Percentiles rank a stretch among this genome's conserved stretches.
phyloP scores from a whole-genome alignment of 2,329 filamentous ascomycete species.

The Arthrobotrys sinensis region DNA sequence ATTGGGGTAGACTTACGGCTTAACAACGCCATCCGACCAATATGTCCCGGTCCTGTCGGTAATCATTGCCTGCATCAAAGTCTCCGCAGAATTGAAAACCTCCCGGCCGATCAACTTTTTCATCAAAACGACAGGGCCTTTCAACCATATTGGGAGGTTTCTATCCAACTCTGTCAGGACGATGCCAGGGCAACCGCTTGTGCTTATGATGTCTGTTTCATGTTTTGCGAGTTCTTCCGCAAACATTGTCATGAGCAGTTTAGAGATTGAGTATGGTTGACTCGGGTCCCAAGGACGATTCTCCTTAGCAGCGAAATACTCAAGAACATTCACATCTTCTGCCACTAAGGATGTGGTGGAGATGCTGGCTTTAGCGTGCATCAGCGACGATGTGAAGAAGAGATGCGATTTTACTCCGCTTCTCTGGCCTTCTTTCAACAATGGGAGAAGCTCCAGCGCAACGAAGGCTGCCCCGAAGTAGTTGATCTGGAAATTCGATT shows the following conservation, averaged over 20 bases:
- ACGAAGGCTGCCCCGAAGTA: constrained; percentile 73
- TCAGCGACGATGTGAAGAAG: constrained; percentile 26
- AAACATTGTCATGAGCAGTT: constrained; percentile 37
- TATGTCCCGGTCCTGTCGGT: constrained; percentile 44
- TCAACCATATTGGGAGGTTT: constrained; percentile 33
- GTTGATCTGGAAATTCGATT: constrained; percentile 74
- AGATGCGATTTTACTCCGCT: constrained; percentile 25
- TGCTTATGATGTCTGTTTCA: constrained; percentile 25
- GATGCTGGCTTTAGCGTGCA: constrained; percentile 17
- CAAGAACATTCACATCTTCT: constrained; percentile 31
- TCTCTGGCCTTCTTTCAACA: constrained; percentile 38
- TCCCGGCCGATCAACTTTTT: constrained; percentile 31
- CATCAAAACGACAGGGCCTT: constrained; percentile 23
- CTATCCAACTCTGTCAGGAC: constrained; percentile 42
- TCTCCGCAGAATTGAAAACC: constrained; percentile 26
- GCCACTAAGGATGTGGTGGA: not conserved
- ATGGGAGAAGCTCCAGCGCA: constrained; percentile 71
- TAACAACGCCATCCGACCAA: constrained; percentile 32
- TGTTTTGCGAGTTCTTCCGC: constrained; percentile 24
- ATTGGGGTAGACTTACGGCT: constrained; percentile 1
- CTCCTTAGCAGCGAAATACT: constrained; percentile 14
- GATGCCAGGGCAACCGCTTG: constrained; percentile 34
- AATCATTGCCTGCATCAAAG: constrained; percentile 20
- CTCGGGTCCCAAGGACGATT: constrained; percentile 31
- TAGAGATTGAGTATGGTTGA: constrained; percentile 34